Evolutionary conservation across 148 eudicot genomes (phyloP).

Genomic region (Camellia lanceoleosa): DNA sequence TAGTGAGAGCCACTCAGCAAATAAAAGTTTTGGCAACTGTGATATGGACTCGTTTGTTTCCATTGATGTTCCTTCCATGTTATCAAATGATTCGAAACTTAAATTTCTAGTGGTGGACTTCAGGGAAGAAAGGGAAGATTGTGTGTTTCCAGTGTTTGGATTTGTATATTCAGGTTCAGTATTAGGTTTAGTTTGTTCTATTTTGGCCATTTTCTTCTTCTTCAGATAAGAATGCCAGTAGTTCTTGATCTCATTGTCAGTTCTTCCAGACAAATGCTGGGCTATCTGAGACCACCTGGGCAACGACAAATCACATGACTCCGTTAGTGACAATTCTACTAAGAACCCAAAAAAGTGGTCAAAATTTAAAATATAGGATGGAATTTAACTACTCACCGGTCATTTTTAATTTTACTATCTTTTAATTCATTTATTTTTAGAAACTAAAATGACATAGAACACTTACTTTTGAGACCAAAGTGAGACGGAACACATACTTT

Average conservation of each 20-base stretch:
- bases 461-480: too few species aligned
- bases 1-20: slow-evolving; percentile 48
- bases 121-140: slow-evolving; percentile 22
- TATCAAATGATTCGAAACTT: slow-evolving; percentile 23
- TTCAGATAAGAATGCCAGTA: slow-evolving; percentile 73
- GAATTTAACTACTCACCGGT: too few species aligned
- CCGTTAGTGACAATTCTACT: too few species aligned
- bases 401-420: too few species aligned
- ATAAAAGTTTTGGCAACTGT: slow-evolving; percentile 35
- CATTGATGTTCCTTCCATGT: slow-evolving; percentile 8
- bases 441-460: too few species aligned
- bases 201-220: slow-evolving; percentile 46
- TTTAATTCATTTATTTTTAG: too few species aligned
- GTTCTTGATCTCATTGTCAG: slow-evolving; percentile 85
- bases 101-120: slow-evolving; percentile 10
- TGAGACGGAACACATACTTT: too few species aligned
- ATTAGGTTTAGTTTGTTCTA: slow-evolving; percentile 14
- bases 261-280: slow-evolving; percentile 68
- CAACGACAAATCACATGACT: not conserved
- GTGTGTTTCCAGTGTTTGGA: slow-evolving; percentile 13
- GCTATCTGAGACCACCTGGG: slow-evolving; percentile 85
- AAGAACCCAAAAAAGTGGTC: too few species aligned
- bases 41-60: slow-evolving; percentile 9
- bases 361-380: too few species aligned
- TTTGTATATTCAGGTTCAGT: not conserved